Percentiles rank a stretch among this genome's conserved stretches.
phyloP scores from a whole-genome alignment of 768 basidiomycete species.

The Tubosaeta sp. region DNA sequence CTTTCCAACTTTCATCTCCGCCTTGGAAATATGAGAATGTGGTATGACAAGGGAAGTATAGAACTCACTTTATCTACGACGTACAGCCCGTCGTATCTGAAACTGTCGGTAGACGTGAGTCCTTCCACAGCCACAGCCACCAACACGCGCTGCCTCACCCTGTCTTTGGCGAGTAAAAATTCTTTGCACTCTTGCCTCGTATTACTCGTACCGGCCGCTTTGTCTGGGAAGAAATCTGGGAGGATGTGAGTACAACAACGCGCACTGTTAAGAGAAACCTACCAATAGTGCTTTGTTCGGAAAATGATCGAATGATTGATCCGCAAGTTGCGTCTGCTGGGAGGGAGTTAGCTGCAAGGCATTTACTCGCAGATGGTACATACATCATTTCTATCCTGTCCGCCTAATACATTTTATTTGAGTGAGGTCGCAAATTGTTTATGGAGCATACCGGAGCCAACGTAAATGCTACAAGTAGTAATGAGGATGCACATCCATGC shows the following conservation, averaged over 20 bases:
- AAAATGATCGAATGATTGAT: conserved; percentile 23
- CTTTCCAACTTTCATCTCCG: conserved; percentile 15
- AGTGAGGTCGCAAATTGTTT: background rate
- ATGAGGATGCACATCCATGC: conserved; percentile 2
- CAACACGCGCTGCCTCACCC: conserved; percentile 22
- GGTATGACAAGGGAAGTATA: background rate
- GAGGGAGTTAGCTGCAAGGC: background rate
- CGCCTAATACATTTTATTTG: conserved; percentile 12
- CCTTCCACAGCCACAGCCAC: background rate
- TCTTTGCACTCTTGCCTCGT: conserved; percentile 25
- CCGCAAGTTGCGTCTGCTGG: conserved; percentile 16
- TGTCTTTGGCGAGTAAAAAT: conserved; percentile 14
- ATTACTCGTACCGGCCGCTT: conserved; percentile 36
- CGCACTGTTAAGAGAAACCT: background rate
- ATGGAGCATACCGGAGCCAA: conserved; percentile 27
- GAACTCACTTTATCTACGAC: conserved; percentile 21
- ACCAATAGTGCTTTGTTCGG: conserved; percentile 22
- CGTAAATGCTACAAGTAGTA: conserved; percentile 26
- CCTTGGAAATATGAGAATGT: conserved; percentile 14
- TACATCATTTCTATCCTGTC: conserved; percentile 19
- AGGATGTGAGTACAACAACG: background rate
- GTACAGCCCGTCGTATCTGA: conserved; percentile 32
- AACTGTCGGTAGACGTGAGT: conserved; percentile 16
- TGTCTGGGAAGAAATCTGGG: conserved; percentile 28
- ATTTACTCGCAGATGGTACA: background rate